Percentiles rank a stretch among this genome's conserved stretches.
Conservation (phyloP, 2,329 filamentous ascomycete species). For the Cladosporium sp. region DNA sequence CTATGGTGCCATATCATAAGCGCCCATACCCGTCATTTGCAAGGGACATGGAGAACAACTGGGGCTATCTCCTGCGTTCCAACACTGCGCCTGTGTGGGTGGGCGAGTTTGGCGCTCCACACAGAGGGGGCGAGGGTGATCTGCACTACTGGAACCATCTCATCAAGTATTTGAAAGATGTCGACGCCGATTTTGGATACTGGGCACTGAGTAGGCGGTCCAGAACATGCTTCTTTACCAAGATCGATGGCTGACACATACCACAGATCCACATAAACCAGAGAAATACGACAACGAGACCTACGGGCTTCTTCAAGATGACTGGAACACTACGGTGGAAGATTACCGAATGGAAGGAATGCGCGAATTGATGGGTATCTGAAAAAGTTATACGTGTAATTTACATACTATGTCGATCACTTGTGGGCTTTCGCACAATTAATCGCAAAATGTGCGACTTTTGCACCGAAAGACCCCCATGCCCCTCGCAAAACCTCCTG, state of each 20-base stretch:
- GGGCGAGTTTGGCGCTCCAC: constrained; percentile 64
- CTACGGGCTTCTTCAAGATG: constrained; percentile 62
- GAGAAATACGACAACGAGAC: constrained; percentile 57
- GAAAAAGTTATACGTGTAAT: not conserved
- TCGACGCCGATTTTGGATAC: constrained; percentile 55
- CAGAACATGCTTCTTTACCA: not conserved
- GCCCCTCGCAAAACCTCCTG: not conserved
- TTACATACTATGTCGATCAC: not conserved
- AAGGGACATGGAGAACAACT: constrained; percentile 62
- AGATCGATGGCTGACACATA: not conserved
- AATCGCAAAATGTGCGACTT: not conserved
- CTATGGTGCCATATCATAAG: constrained; percentile 57
- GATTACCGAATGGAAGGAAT: constrained; percentile 31
- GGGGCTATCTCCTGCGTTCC: constrained; percentile 63
- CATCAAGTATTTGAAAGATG: constrained; percentile 62
- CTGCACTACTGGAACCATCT: constrained; percentile 67
- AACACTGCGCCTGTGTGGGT: constrained; percentile 66
- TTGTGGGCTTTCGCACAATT: not conserved
- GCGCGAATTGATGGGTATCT: constrained; percentile 26
- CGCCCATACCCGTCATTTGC: constrained; percentile 64
- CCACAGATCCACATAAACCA: constrained; percentile 59
- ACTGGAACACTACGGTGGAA: constrained; percentile 56
- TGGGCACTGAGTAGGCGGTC: constrained; percentile 59
- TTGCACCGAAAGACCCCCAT: not conserved
- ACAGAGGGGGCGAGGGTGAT: constrained; percentile 55